Conservation (phyloP, 2,329 filamentous ascomycete species). For the Cordyceps javanica region DNA sequence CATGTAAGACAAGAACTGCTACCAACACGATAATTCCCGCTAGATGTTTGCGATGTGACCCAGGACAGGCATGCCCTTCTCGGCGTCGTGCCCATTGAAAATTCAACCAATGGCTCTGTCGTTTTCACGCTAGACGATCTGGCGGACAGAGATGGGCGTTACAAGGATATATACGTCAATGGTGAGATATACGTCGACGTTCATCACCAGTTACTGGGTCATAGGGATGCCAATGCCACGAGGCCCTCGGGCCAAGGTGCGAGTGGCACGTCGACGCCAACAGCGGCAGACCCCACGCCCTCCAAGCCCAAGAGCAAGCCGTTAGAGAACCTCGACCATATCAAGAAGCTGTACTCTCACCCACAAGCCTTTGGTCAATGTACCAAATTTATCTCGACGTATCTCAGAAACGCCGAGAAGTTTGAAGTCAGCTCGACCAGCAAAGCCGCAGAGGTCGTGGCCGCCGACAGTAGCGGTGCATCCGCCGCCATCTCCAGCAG, state of each 20-base stretch:
- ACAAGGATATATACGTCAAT: constrained; percentile 66
- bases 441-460: constrained; percentile 72
- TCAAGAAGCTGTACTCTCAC: constrained; percentile 81
- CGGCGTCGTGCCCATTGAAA: constrained; percentile 91
- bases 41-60: constrained; percentile 75
- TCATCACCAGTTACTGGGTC: constrained; percentile 77
- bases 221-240: constrained; percentile 18
- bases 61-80: constrained; percentile 58
- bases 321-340: constrained; percentile 46
- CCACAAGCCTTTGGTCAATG: constrained; percentile 96
- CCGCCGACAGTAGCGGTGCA: constrained; percentile 48
- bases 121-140: constrained; percentile 85
- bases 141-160: constrained; percentile 61
- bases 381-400: constrained; percentile 61
- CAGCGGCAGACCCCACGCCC: constrained; percentile 37
- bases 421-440: constrained; percentile 83
- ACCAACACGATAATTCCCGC: neutral
- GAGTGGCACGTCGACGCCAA: constrained; percentile 46
- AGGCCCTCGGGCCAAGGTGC: constrained; percentile 10
- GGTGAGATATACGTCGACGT: constrained; percentile 83
- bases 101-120: constrained; percentile 90
- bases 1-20: neutral
- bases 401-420: constrained; percentile 69
- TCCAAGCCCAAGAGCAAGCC: constrained; percentile 42
- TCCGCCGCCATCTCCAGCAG: constrained; percentile 74